Conservation (phyloP, 2,329 filamentous ascomycete species). For the Penicillium italicum region DNA sequence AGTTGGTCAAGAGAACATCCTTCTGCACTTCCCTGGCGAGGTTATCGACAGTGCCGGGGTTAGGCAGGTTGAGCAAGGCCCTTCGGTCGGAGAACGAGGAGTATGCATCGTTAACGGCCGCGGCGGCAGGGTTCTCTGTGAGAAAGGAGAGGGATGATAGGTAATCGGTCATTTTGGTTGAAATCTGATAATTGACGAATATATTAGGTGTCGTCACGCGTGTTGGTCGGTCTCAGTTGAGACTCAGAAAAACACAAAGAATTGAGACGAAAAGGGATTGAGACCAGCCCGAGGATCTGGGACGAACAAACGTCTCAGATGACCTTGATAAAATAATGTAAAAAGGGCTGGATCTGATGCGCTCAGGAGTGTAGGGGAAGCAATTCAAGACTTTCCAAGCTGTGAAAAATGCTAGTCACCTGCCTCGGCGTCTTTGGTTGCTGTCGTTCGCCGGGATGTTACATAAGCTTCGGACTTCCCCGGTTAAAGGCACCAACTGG, state of each 20-base stretch:
- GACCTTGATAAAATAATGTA: slow-evolving; percentile 6
- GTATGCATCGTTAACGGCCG: slow-evolving; percentile 71
- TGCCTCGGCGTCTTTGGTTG: slow-evolving; percentile 29
- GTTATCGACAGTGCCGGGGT: slow-evolving; percentile 88
- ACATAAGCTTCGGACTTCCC: slow-evolving; percentile 11
- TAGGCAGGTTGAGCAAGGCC: slow-evolving; percentile 80
- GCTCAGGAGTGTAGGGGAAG: slow-evolving; percentile 23
- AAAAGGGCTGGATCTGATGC: slow-evolving; percentile 24
- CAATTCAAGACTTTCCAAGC: slow-evolving; percentile 25
- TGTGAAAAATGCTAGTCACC: slow-evolving; percentile 37
- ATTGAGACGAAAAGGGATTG: slow-evolving; percentile 21
- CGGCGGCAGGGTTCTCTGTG: slow-evolving; percentile 68
- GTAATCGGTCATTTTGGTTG: slow-evolving; percentile 41
- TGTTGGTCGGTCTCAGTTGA: slow-evolving; percentile 22
- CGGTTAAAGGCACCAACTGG: neutral
- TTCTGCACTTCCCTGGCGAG: slow-evolving; percentile 89
- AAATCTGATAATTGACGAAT: slow-evolving; percentile 16
- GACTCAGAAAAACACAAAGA: slow-evolving; percentile 22
- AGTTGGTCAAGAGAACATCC: slow-evolving; percentile 93
- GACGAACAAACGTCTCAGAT: slow-evolving; percentile 23
- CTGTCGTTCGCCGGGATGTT: slow-evolving; percentile 25
- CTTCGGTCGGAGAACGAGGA: slow-evolving; percentile 78
- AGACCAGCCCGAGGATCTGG: slow-evolving; percentile 31
- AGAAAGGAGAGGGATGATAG: slow-evolving; percentile 60
- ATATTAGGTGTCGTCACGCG: slow-evolving; percentile 26